Evolutionary conservation across 192 early-diverging fungal genomes (phyloP).

Genomic region (Linderina pennispora): DNA sequence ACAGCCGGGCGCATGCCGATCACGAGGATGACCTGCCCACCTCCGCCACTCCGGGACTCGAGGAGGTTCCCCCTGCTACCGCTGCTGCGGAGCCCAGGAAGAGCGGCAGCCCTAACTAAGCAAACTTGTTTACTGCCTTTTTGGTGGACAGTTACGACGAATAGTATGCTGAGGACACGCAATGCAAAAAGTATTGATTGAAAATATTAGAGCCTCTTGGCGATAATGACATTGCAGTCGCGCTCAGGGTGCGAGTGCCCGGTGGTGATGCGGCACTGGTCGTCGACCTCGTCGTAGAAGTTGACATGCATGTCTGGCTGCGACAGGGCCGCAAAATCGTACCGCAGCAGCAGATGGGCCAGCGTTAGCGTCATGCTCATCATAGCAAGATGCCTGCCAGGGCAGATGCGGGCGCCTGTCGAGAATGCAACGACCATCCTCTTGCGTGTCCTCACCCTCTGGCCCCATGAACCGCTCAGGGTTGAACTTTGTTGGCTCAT

Average conservation of each 20-base stretch:
- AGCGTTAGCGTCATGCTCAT: constrained; percentile 14
- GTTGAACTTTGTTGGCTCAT: constrained; percentile 10
- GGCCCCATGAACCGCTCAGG: constrained; percentile 25
- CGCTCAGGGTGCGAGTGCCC: constrained; percentile 10
- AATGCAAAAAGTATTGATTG: too few species aligned
- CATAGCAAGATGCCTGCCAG: constrained; percentile 27
- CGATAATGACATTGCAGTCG: constrained; percentile 12
- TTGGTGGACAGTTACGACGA: too few species aligned
- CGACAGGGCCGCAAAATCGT: constrained; percentile 13
- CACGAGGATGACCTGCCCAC: not conserved
- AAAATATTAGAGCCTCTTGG: not conserved
- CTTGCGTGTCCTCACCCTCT: constrained; percentile 12
- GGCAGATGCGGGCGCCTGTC: constrained; percentile 17
- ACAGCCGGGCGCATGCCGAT: not conserved
- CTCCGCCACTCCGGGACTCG: not conserved
- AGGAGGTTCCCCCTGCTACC: too few species aligned
- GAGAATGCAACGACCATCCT: constrained; percentile 16
- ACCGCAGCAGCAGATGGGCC: constrained; percentile 13
- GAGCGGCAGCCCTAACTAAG: too few species aligned
- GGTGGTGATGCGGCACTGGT: constrained; percentile 16
- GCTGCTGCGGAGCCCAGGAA: too few species aligned
- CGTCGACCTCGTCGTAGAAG: constrained; percentile 3
- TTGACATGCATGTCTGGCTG: not conserved
- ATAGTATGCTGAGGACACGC: too few species aligned
- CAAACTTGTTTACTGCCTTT: too few species aligned